Evolutionary conservation across 2,329 filamentous ascomycete species (phyloP).

Genomic region (Balansia obtecta): DNA sequence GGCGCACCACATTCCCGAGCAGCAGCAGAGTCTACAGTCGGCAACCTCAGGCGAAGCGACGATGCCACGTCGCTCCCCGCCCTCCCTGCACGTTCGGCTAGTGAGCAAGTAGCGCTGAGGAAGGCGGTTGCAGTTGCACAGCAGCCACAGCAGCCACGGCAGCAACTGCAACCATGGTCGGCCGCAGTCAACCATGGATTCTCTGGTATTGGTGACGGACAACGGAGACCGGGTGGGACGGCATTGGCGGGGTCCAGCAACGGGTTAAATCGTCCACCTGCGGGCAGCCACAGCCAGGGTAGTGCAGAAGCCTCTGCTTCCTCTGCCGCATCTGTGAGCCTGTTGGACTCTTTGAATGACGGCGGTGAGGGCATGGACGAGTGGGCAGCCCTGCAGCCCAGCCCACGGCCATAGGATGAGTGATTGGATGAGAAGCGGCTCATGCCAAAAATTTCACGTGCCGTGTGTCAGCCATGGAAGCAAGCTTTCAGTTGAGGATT

Average conservation of each 20-base stretch:
- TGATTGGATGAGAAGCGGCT: too few species aligned
- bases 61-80: conserved; percentile 9
- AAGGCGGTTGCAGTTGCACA: conserved; percentile 3
- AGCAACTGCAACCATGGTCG: background rate
- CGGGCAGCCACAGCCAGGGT: conserved; percentile 2
- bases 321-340: conserved; percentile 16
- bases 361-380: conserved; percentile 33
- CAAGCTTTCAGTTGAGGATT: background rate
- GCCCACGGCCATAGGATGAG: conserved; percentile 12
- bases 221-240: conserved; percentile 6
- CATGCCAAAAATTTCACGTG: background rate
- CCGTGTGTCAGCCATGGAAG: background rate
- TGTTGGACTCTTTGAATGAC: conserved; percentile 37
- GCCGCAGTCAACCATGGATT: background rate
- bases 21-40: conserved; percentile 5
- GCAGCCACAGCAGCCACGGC: background rate
- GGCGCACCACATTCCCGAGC: conserved; percentile 15
- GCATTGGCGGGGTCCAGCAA: conserved; percentile 9
- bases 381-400: conserved; percentile 45
- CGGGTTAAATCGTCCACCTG: conserved; percentile 2
- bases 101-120: background rate
- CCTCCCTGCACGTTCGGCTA: conserved; percentile 6
- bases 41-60: conserved; percentile 8
- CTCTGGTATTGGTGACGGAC: conserved; percentile 7
- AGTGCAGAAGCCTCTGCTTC: background rate